phyloP scores from a whole-genome alignment of 495 filamentous ascomycete genomes.

The Xylaria grammica region DNA sequence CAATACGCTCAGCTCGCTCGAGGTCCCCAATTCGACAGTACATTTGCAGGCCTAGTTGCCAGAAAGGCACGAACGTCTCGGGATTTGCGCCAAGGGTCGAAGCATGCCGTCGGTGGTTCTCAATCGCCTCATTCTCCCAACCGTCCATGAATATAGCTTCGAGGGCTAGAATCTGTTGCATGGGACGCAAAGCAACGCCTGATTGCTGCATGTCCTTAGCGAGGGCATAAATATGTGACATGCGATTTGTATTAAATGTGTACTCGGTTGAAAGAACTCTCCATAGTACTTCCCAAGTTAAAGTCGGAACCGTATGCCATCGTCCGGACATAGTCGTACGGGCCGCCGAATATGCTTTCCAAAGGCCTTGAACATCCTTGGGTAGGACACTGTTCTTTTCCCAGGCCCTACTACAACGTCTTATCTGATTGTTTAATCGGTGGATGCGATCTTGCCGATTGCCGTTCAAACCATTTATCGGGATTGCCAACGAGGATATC shows the following conservation, averaged over 20 bases:
- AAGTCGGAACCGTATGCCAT: constrained; percentile 51
- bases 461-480: constrained; percentile 15
- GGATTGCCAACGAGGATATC: constrained; percentile 18
- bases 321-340: constrained; percentile 49
- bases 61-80: constrained; percentile 61
- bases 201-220: constrained; percentile 65
- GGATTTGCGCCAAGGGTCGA: constrained; percentile 57
- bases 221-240: constrained; percentile 64
- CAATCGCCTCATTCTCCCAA: constrained; percentile 62
- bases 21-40: constrained; percentile 63
- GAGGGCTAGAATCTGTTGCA: constrained; percentile 68
- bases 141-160: constrained; percentile 67
- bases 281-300: constrained; percentile 63
- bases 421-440: constrained; percentile 34
- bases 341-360: constrained; percentile 51
- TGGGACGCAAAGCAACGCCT: constrained; percentile 55
- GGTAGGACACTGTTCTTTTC: constrained; percentile 33
- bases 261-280: constrained; percentile 45
- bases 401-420: constrained; percentile 13
- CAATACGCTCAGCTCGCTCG: constrained; percentile 67
- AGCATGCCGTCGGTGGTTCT: constrained; percentile 67
- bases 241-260: constrained; percentile 55
- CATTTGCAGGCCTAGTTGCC: constrained; percentile 72
- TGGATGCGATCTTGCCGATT: constrained; percentile 17
- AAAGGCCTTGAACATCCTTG: constrained; percentile 36